These are phyloP conservation scores for Coffea eugenioides DNA, from an alignment of 257 asterid genomes.

Conservation along the genomic window DNA sequence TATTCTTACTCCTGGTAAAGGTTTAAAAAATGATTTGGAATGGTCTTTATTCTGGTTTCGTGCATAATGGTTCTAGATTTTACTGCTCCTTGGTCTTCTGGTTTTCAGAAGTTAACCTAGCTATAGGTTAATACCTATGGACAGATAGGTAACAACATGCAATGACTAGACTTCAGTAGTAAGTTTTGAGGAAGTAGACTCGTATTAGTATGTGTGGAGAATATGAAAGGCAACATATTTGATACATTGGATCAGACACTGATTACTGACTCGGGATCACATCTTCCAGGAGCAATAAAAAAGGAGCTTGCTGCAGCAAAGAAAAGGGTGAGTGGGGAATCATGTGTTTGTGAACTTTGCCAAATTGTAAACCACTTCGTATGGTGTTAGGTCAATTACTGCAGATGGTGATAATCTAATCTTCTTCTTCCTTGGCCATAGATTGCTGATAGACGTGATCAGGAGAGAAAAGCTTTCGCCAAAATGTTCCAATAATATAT, in stretches of 20 bases:
- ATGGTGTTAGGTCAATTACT: neutral
- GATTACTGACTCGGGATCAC: neutral
- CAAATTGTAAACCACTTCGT: neutral
- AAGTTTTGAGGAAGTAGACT: neutral
- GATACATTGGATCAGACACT: neutral
- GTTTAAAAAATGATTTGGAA: neutral
- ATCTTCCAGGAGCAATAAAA: slow-evolving; percentile 65
- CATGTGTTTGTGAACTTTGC: neutral
- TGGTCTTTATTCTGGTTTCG: neutral
- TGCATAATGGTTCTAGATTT: neutral
- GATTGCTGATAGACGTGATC: slow-evolving; percentile 74
- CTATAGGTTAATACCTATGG: neutral
- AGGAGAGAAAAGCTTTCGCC: slow-evolving; percentile 75
- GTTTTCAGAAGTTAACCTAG: neutral
- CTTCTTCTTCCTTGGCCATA: slow-evolving; percentile 20
- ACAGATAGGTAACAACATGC: neutral
- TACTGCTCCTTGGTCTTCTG: neutral
- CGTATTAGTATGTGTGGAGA: neutral
- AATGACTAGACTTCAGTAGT: neutral
- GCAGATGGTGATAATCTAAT: slow-evolving; percentile 16
- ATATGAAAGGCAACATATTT: too few species aligned
- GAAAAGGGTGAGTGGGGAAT: slow-evolving; percentile 56
- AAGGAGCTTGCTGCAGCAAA: slow-evolving; percentile 76
- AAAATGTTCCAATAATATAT: slow-evolving; percentile 55
- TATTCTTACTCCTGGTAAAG: neutral